Percentiles rank a stretch among this genome's conserved stretches.
Evolutionary conservation across 257 asterid species (phyloP).

Genomic region (Rhazya stricta): DNA sequence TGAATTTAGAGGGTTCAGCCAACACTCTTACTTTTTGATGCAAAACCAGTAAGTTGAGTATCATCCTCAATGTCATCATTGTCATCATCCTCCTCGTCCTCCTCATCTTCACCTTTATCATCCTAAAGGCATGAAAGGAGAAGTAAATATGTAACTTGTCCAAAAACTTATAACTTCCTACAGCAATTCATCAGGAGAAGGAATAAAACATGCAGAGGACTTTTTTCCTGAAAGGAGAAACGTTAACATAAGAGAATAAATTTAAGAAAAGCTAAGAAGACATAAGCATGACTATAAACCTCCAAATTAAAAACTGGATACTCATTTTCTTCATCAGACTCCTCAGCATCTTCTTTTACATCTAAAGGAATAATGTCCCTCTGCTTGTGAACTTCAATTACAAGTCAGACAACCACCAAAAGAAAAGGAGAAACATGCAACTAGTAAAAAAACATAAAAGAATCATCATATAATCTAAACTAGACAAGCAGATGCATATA

Average conservation of each 20-base stretch:
- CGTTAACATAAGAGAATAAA: not conserved
- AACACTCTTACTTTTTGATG: conserved; percentile 59
- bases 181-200: not conserved
- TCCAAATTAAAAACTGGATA: conserved; percentile 66
- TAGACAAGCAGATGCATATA: not conserved
- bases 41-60: conserved; percentile 50
- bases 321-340: conserved; percentile 77
- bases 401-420: conserved; percentile 1
- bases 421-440: not conserved
- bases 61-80: conserved; percentile 35
- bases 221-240: not conserved
- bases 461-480: not conserved
- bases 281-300: conserved; percentile 35
- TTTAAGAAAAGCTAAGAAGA: not conserved
- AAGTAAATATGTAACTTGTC: not conserved
- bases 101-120: conserved; percentile 36
- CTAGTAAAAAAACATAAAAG: not conserved
- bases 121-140: conserved; percentile 20
- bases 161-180: not conserved
- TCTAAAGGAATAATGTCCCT: conserved; percentile 73
- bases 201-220: not conserved
- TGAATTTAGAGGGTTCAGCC: conserved; percentile 13
- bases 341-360: conserved; percentile 47
- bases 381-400: conserved; percentile 74
- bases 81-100: conserved; percentile 18